phyloP scores from a whole-genome alignment of 1,139 yeast species.

The Suhomyces bokatorum region DNA sequence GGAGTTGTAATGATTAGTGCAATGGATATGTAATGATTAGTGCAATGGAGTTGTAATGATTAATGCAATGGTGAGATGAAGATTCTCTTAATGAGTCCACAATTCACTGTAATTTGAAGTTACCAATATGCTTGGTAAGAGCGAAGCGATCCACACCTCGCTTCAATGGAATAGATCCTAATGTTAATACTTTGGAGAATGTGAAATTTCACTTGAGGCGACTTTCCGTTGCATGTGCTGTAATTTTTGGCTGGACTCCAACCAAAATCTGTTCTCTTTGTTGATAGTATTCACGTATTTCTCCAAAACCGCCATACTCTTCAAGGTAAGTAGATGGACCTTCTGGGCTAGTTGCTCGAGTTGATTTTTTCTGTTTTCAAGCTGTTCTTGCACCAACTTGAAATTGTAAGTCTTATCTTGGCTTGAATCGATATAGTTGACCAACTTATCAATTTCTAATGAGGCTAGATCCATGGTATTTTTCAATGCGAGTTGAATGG shows the following conservation, averaged over 20 bases:
- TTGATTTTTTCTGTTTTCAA: slow-evolving; percentile 14
- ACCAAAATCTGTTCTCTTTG: slow-evolving; percentile 32
- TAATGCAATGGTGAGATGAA: no score
- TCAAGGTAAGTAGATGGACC: slow-evolving; percentile 27
- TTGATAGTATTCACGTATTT: slow-evolving; percentile 24
- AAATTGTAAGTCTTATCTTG: slow-evolving; percentile 23
- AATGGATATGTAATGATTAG: no score
- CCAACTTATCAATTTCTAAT: slow-evolving; percentile 23
- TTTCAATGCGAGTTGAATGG: slow-evolving; percentile 23
- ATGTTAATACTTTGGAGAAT: slow-evolving; percentile 10
- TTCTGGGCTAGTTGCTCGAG: slow-evolving; percentile 19
- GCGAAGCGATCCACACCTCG: no score
- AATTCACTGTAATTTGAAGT: no score
- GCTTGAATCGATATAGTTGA: slow-evolving; percentile 22
- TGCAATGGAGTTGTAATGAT: no score
- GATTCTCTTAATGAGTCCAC: no score
- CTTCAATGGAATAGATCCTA: no score
- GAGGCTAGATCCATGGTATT: slow-evolving; percentile 24
- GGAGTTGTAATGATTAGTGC: no score
- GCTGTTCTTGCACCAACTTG: slow-evolving; percentile 11
- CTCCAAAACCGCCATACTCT: slow-evolving; percentile 33
- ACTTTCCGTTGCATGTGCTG: slow-evolving; percentile 10
- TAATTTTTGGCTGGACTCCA: slow-evolving; percentile 19
- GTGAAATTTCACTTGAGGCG: background rate
- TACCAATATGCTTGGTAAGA: no score